Percentiles rank a stretch among this genome's conserved stretches.
Evolutionary conservation across 768 basidiomycete species (phyloP).

Genomic region (Lenzites betulinus): DNA sequence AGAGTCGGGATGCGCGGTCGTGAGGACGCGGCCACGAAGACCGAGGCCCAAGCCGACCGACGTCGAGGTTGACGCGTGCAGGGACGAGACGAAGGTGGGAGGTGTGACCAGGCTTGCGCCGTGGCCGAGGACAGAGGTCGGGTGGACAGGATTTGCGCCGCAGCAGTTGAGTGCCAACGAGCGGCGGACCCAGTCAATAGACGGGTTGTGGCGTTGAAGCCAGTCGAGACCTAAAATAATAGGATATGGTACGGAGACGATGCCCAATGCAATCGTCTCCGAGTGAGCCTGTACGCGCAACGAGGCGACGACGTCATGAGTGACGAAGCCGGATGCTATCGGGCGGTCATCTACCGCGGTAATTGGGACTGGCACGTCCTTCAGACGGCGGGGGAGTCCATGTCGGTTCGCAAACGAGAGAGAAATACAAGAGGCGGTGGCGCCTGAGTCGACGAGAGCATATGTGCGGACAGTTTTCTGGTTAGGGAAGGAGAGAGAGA

Average conservation of each 20-base stretch:
- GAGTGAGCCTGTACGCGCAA: conserved; percentile 30
- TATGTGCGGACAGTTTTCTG: conserved; percentile 34
- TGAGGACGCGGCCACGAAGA: background rate
- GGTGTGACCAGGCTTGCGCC: too few species aligned
- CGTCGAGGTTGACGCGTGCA: background rate
- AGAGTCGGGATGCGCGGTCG: background rate
- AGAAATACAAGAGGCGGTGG: conserved; percentile 41
- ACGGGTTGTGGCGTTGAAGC: conserved; percentile 39
- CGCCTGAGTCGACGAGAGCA: conserved; percentile 41
- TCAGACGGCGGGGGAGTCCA: conserved; percentile 4
- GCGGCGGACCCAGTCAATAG: conserved; percentile 36
- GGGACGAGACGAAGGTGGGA: background rate
- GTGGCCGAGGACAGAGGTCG: background rate
- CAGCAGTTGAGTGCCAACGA: conserved; percentile 31
- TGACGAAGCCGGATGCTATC: background rate
- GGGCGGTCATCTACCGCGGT: background rate
- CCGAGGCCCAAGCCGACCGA: background rate
- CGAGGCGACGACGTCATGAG: conserved; percentile 21
- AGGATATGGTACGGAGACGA: too few species aligned
- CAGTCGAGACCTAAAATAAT: conserved; percentile 42
- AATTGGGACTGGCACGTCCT: conserved; percentile 5
- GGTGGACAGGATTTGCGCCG: background rate
- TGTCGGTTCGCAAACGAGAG: conserved; percentile 32
- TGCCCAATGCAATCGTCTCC: too few species aligned
- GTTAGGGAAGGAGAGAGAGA: conserved; percentile 34